phyloP scores from a whole-genome alignment of 129 eudicot genomes.

The Pseudognaphalium luteoalbum region DNA sequence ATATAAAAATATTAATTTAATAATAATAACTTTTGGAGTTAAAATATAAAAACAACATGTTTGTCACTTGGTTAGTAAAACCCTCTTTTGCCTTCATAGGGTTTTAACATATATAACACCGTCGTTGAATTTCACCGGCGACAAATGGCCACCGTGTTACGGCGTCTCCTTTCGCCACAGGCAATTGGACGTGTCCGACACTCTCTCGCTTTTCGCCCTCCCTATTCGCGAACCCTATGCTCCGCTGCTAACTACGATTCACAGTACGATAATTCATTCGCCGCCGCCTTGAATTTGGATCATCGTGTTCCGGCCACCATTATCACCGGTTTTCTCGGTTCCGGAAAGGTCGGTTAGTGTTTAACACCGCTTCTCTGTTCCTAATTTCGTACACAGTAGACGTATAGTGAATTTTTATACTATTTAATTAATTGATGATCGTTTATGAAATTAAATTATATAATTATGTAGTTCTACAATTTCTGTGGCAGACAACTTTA shows the following conservation, averaged over 20 bases:
- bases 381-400: neutral
- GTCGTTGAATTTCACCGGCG: conserved; percentile 10
- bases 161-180: conserved; percentile 42
- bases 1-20: too few species aligned
- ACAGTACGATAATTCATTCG: conserved; percentile 43
- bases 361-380: neutral
- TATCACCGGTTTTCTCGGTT: conserved; percentile 94
- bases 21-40: too few species aligned
- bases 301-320: conserved; percentile 84
- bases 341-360: conserved; percentile 63
- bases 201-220: conserved; percentile 23
- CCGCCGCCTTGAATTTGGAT: conserved; percentile 68
- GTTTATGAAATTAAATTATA: neutral
- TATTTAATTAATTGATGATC: conserved; percentile 2
- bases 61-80: neutral
- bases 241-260: conserved; percentile 43
- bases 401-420: neutral
- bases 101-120: conserved; percentile 23
- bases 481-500: conserved; percentile 70
- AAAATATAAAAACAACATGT: too few species aligned
- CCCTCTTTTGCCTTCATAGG: conserved; percentile 25
- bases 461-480: neutral
- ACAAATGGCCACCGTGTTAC: conserved; percentile 48
- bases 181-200: conserved; percentile 34
- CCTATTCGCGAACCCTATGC: conserved; percentile 40